Evolutionary conservation across 2,329 filamentous ascomycete genomes (phyloP), one percentile per base, ranked within the genome.

Genomic region (Aspergillus oerlinghausenensis): DNA sequence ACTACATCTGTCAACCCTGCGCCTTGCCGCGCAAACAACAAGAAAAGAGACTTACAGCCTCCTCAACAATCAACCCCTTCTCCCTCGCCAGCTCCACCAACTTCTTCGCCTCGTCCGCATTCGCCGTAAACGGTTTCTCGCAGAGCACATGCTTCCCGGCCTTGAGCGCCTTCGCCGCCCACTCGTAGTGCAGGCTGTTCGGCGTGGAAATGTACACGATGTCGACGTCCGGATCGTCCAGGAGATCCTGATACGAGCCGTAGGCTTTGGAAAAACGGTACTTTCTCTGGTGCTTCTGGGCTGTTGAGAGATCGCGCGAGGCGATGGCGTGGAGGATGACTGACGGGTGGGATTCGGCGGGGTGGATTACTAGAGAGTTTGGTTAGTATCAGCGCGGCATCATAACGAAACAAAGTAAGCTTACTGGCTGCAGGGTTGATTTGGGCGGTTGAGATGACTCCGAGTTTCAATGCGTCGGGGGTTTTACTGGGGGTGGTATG

Each of bases 271-370:
- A 77, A 52, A 85, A 82, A 4, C 72, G 71, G 65, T 84, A 74
- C 53, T 78, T 80, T 59, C 77, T 77, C 1, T 80, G 81, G 63
- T 74, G 82, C 0, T 70, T 72, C 51, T 75, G 66, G 0, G 82
- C 83, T 53, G 71, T 79, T 4, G 66, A 64, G 23, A 63, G 65
- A 65, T 83, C 76, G 2, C 82, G 76, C 2, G 82, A 80, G 1
- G 83, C 82, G 8, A 86, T 76, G 5, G 75, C 80, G 25, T 79
- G 74, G 11, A 86, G 60, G 10, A 83, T 70, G 6, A 84, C 79
- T 3, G 42, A 51, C 21, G 28, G 28, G n/a, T 38, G 40, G 42
- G 9, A 48, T 55, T 55, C 17, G 8, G 40, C 21, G 2, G 28
- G 48, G 40, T 51, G 54, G 26, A 55, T 55, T n/a, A 55, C 54